Base-by-base conservation (phyloP, 129 eudicot species). In the Centrapalus pauciflorus region DNA sequence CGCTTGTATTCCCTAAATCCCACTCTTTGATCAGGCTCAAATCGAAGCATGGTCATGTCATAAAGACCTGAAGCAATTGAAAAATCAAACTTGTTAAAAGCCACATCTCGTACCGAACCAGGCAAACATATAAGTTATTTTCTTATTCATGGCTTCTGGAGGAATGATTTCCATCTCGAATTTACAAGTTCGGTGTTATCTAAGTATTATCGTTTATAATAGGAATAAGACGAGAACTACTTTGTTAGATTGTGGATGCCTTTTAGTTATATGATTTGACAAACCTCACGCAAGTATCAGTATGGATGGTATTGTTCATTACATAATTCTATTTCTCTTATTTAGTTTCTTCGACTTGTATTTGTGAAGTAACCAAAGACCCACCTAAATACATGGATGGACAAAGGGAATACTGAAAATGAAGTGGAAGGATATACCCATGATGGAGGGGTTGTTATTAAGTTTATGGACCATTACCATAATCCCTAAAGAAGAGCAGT, bases 11-110 rank as follows among this genome's bases (percentile, higher is more conserved):
- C 97, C 79, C 96, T 78, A 50, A 76, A 80, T 61, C 99, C 96
- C 48, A 84, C 88, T 66, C 78, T 82, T 72, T 93, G 90, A 28
- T 77, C 84, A 6, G 86, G 81, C 50, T 84, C 85, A 59, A 93
- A 93, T 65, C 96, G 86, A 74, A 93, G 95, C 99, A 93, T 93
- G 43, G 95, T 89, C 99, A 93, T 93, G 70, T 93, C 99, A 82
- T 86, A 89, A 61, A 89, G 90, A 46, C 99, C 96, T 93, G 90
- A 48, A 70, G 60, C 62, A 34, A 56, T 52, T 55, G 7, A 24
- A 34, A 56, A 26, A 43, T 57, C 25, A 41, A 27, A 17, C n/a
- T n/a, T 55, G 5, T 4, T 41, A 40, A 24, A 38, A 20, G 21
- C 37, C 21, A 10, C 50, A 61, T 61, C 37, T n/a, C 26, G 54